phyloP scores from a whole-genome alignment of 345 rosid species.

The Erysimum cheiranthoides region DNA sequence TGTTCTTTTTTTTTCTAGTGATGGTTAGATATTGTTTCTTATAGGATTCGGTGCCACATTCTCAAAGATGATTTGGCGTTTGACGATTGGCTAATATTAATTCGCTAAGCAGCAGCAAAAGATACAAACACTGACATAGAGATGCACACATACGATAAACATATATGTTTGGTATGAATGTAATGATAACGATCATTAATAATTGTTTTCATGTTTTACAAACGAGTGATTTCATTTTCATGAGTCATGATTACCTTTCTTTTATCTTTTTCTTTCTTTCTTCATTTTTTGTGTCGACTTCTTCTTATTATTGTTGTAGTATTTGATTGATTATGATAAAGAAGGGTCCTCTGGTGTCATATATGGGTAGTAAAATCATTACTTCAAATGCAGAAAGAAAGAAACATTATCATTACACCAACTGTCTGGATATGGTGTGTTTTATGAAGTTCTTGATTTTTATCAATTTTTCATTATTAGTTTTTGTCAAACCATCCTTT shows the following conservation, averaged over 20 bases:
- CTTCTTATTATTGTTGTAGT: not conserved
- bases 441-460: slow-evolving; percentile 36
- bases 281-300: not conserved
- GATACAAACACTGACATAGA: not conserved
- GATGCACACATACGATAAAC: slow-evolving; percentile 9
- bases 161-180: slow-evolving; percentile 11
- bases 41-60: slow-evolving; percentile 33
- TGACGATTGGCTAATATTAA: slow-evolving; percentile 19
- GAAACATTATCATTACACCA: slow-evolving; percentile 39
- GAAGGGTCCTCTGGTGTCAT: slow-evolving; percentile 34
- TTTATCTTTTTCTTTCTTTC: not conserved
- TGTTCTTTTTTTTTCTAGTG: not conserved
- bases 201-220: slow-evolving; percentile 20
- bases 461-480: not conserved
- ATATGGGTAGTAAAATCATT: slow-evolving; percentile 30
- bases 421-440: slow-evolving; percentile 41
- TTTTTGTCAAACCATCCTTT: too few relatives aligned
- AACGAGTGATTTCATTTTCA: slow-evolving; percentile 13
- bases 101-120: slow-evolving; percentile 10
- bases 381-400: slow-evolving; percentile 30
- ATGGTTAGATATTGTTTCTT: slow-evolving; percentile 18
- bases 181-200: not conserved
- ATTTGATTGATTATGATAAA: slow-evolving; percentile 31
- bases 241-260: slow-evolving; percentile 11
- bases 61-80: slow-evolving; percentile 30